Evolutionary conservation across 2,329 filamentous ascomycete genomes (phyloP), one percentile per base, ranked within the genome.

Genomic region (Colletotrichum tropicale): DNA sequence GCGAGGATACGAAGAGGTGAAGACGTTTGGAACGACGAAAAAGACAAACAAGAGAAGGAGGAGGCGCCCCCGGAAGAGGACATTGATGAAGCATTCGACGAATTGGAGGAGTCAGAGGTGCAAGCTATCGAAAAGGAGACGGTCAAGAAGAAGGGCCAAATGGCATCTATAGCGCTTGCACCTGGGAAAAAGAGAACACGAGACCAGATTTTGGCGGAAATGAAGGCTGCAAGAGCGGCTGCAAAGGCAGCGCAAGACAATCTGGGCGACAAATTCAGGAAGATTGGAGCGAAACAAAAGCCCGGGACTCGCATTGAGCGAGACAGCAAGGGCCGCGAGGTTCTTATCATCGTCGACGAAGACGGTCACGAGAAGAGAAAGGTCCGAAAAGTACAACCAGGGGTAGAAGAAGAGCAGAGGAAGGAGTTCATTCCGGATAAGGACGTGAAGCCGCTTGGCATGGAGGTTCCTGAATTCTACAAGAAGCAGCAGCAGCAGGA

Each of bases 1-100:
- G 91, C 94, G 83, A 89, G 93, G 78, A 89, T 94, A 75, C 90
- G 90, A 76, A 90, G 89, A 71, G 94, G 94, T 55, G 94, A 96
- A 82, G 87, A 96, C 83, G 89, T 95, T 2, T 89, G 88, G 78
- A 83, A 81, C n/a, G 84, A 86, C 9, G 81, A 80, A 10, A 79
- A 82, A 34, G 77, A 81, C 4, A 72, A 79, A 32, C 30, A 61
- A 32, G 58, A 48, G 28, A 81, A 85, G 13, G 81, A 80, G 8
- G 82, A 80, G 3, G 77, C 78, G 8, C 70, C 69, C 10, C 79
- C 79, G 6, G 82, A 78, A 16, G 81, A 87, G 56, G 88, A 93
- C 78, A 85, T 93, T 24, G 94, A 96, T 69, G 92, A 93, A 43
- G 93, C 93, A 71, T 88, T 94, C 62, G 92, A 93, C 36, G 83